These are phyloP conservation scores for Sergeia podlipaevii DNA, from an alignment of 208 protist genomes.

Conservation along the genomic window DNA sequence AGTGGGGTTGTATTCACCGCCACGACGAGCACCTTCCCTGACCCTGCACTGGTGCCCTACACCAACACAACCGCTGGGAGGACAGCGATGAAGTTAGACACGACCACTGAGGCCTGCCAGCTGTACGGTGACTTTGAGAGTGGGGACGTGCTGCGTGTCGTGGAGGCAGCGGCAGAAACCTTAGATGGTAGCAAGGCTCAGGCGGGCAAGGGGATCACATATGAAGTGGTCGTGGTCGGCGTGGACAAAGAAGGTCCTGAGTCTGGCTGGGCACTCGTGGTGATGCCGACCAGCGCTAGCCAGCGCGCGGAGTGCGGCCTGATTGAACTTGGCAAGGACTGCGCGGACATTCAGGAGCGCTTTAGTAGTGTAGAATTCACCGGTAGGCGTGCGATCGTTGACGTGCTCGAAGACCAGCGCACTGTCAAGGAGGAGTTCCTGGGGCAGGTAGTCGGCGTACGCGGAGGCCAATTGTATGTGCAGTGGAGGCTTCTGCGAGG, in stretches of 20 bases:
- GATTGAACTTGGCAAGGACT: constrained; percentile 65
- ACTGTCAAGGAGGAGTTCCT: constrained; percentile 64
- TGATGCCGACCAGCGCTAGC: constrained; percentile 33
- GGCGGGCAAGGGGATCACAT: not conserved
- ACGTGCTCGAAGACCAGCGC: constrained; percentile 37
- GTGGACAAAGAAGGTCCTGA: constrained; percentile 57
- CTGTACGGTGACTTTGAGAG: constrained; percentile 64
- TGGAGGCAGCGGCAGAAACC: constrained; percentile 12
- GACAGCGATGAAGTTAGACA: constrained; percentile 45
- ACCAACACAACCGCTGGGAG: constrained; percentile 34
- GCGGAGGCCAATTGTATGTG: constrained; percentile 65
- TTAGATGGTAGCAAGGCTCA: constrained; percentile 7
- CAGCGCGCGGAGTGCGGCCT: constrained; percentile 35
- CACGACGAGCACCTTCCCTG: constrained; percentile 22
- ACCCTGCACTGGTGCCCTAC: constrained; percentile 54
- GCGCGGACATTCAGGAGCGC: constrained; percentile 40
- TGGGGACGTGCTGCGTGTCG: constrained; percentile 56
- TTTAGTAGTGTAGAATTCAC: constrained; percentile 26
- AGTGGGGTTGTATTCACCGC: constrained; percentile 49
- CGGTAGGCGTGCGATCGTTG: constrained; percentile 24
- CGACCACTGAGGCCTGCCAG: constrained; percentile 43
- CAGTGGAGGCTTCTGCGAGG: constrained; percentile 69
- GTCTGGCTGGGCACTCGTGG: constrained; percentile 49
- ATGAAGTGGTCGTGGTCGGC: constrained; percentile 67
- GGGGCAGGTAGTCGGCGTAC: constrained; percentile 80